These are phyloP conservation scores for Verticillium albo-atrum DNA, from an alignment of 2,329 filamentous ascomycete genomes.

Conservation along the genomic window DNA sequence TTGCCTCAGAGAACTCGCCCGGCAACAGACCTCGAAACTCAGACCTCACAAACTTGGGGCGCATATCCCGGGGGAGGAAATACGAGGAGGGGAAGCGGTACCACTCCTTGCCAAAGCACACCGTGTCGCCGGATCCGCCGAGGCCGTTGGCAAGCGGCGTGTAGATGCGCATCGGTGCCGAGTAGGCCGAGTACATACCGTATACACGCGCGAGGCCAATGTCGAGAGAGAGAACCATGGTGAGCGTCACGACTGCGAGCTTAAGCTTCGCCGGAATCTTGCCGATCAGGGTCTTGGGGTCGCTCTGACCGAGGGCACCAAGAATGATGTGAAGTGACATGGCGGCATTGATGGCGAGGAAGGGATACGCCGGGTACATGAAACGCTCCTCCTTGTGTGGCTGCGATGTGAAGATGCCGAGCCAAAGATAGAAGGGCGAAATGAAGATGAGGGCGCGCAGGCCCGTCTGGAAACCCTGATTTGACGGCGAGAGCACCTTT, in stretches of 20 bases:
- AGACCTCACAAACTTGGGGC: slow-evolving; percentile 84
- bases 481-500: slow-evolving; percentile 57
- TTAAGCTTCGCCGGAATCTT: slow-evolving; percentile 75
- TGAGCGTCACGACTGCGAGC: slow-evolving; percentile 53
- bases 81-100: slow-evolving; percentile 95
- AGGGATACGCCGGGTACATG: slow-evolving; percentile 96
- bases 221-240: slow-evolving; percentile 60
- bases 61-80: slow-evolving; percentile 78
- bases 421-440: slow-evolving; percentile 89
- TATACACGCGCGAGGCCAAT: slow-evolving; percentile 68
- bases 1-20: slow-evolving; percentile 79
- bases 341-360: slow-evolving; percentile 82
- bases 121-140: slow-evolving; percentile 57
- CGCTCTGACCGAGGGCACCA: slow-evolving; percentile 65
- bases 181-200: slow-evolving; percentile 77
- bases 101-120: slow-evolving; percentile 97
- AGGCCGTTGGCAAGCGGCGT: slow-evolving; percentile 56
- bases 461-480: slow-evolving; percentile 62
- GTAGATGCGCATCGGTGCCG: slow-evolving; percentile 72
- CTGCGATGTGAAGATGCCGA: slow-evolving; percentile 84
- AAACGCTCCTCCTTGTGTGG: slow-evolving; percentile 98
- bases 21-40: slow-evolving; percentile 87
- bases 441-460: slow-evolving; percentile 75
- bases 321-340: slow-evolving; percentile 79
- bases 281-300: slow-evolving; percentile 62